Conservation (phyloP, 1,139 yeast genomes). For the Debaryomyces sp. region DNA sequence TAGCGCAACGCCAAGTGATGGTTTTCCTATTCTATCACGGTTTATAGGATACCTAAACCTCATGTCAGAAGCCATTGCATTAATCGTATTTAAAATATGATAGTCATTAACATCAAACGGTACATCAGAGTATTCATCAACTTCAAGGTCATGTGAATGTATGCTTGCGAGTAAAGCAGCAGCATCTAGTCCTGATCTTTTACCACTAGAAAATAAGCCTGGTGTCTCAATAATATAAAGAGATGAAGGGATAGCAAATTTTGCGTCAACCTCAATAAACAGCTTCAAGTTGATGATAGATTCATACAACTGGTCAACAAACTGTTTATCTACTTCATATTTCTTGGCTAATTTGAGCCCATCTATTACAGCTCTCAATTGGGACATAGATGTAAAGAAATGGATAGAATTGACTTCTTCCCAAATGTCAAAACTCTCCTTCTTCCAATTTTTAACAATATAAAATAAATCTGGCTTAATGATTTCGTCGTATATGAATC, state of each 20-base stretch:
- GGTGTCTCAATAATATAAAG: slow-evolving; percentile 77
- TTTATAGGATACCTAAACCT: slow-evolving; percentile 75
- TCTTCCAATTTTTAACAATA: slow-evolving; percentile 63
- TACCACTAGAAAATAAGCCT: slow-evolving; percentile 32
- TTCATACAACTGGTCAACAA: slow-evolving; percentile 23
- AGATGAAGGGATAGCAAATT: slow-evolving; percentile 43
- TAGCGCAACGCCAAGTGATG: slow-evolving; percentile 62
- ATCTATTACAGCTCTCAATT: slow-evolving; percentile 64
- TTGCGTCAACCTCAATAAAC: slow-evolving; percentile 43
- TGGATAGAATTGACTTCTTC: slow-evolving; percentile 80
- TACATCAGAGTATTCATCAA: slow-evolving; percentile 32
- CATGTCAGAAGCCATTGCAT: slow-evolving; percentile 67
- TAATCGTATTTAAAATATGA: slow-evolving; percentile 58
- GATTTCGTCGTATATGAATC: slow-evolving; percentile 51
- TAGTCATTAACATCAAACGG: slow-evolving; percentile 65
- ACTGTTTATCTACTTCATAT: slow-evolving; percentile 34
- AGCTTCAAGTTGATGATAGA: slow-evolving; percentile 37
- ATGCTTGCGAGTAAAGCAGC: slow-evolving; percentile 75
- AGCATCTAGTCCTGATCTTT: slow-evolving; percentile 75
- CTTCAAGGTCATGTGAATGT: slow-evolving; percentile 59
- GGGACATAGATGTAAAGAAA: slow-evolving; percentile 77
- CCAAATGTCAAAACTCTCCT: slow-evolving; percentile 84
- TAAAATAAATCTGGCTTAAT: slow-evolving; percentile 74
- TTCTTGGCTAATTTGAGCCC: slow-evolving; percentile 53
- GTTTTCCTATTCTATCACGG: slow-evolving; percentile 41